A percentile compares a stretch with the other conserved stretches of the same genome.
Evolutionary conservation across 2,329 filamentous ascomycete species (phyloP).

Genomic region (Fusarium bulbicola): DNA sequence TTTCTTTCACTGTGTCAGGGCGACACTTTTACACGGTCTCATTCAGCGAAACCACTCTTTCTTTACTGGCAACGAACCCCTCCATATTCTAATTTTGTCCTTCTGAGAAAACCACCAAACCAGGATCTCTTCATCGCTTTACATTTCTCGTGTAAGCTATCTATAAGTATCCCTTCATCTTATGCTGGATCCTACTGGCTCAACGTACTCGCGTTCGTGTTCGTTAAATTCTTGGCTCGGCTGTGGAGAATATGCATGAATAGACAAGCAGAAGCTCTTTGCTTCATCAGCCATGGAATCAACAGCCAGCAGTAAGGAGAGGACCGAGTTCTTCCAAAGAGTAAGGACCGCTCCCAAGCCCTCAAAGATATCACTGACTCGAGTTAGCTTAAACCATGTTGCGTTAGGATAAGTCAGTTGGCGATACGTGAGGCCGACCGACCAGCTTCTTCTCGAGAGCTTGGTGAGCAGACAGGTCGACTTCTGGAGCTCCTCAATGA

Average conservation of each 20-base stretch:
- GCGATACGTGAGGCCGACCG: slow-evolving; percentile 59
- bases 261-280: slow-evolving; percentile 31
- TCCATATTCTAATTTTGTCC: slow-evolving; percentile 25
- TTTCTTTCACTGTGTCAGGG: neutral
- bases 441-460: slow-evolving; percentile 51
- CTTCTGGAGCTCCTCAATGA: slow-evolving; percentile 57
- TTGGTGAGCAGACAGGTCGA: slow-evolving; percentile 57
- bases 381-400: slow-evolving; percentile 68
- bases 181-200: neutral
- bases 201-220: slow-evolving; percentile 26
- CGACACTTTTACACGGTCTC: neutral
- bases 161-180: neutral
- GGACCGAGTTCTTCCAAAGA: slow-evolving; percentile 47
- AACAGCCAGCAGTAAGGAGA: slow-evolving; percentile 32
- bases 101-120: neutral
- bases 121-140: neutral
- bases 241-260: slow-evolving; percentile 35
- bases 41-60: neutral
- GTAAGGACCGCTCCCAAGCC: slow-evolving; percentile 17
- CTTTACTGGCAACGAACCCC: slow-evolving; percentile 7
- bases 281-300: slow-evolving; percentile 41
- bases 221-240: slow-evolving; percentile 15
- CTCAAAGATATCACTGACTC: slow-evolving; percentile 3
- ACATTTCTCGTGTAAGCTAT: neutral
- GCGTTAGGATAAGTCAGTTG: slow-evolving; percentile 67